Base-by-base conservation (phyloP, 257 asterid species). In the Gentiana straminea region DNA sequence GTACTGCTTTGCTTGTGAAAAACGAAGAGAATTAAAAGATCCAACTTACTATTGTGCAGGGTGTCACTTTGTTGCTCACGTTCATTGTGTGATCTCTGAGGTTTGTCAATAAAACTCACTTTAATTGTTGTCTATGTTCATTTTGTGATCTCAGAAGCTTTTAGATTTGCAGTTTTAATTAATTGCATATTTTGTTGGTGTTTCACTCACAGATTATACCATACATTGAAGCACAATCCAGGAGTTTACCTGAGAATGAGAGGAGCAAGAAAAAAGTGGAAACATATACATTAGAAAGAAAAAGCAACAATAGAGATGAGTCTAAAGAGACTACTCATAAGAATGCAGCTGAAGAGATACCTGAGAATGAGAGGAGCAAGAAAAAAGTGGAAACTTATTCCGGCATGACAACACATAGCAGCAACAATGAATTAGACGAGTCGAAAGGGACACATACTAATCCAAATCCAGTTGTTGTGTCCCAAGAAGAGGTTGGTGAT, bases 21-120 rank as follows among this genome's bases (percentile, higher is more conserved):
- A n/a, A n/a, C n/a, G 3, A 47, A 58, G 33, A 58, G 46, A 59
- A 13, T 33, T 59, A 13, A 0, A 13, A 7, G 46, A 59, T 47
- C 46, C 64, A 8, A 13, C 55, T 35, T 59, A 59, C 35, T 47
- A 47, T 2, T 47, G 64, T 48, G 55, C 33, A 10, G 55, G 35
- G 35, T 47, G 64, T 47, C 64, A 36, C 55, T 59, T 59, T 37
- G 24, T 59, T 41, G 64, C 55, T 2, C 64, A 59, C 49, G 47
- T 47, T n/a, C 55, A 37, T 10, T 59, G 55, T 32, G 47, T 59
- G 7, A 9, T 59, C 10, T 59, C 48, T 59, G 48, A 59, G 55
- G 64, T 59, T 11, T 8, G 41, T n/a, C 15, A 8, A 13, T 39
- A 8, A 39, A 39, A 39, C 45, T 39, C 45, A 39, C 8, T 39